These are phyloP conservation scores for Selaginella tamariscina DNA, from an alignment of 75 land plant species.

Conservation along the genomic window DNA sequence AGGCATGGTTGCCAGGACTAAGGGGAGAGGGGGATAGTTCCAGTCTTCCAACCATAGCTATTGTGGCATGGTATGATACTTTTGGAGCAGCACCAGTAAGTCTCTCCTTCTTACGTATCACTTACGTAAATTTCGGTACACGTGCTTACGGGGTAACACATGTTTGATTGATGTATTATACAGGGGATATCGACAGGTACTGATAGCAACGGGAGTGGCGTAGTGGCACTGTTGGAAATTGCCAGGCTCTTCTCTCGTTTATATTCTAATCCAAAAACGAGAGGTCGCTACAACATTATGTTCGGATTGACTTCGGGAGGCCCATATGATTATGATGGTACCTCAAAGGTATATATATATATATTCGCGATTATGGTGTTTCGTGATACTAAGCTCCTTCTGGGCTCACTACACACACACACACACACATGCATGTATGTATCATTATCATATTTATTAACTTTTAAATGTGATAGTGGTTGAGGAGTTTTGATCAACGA, in stretches of 20 bases:
- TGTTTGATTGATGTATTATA: background rate
- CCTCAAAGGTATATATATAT: constrained; percentile 47
- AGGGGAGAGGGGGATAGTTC: constrained; percentile 60
- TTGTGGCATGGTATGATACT: constrained; percentile 95
- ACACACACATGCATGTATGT: background rate
- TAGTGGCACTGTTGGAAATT: constrained; percentile 73
- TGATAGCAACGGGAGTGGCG: constrained; percentile 96
- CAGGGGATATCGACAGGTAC: constrained; percentile 84
- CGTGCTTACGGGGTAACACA: too few relatives aligned
- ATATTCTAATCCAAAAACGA: constrained; percentile 79
- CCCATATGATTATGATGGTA: constrained; percentile 96
- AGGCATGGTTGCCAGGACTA: constrained; percentile 93
- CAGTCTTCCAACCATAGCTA: constrained; percentile 91
- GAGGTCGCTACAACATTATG: constrained; percentile 80
- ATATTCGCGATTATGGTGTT: background rate
- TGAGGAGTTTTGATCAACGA: constrained; percentile 86
- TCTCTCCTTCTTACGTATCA: background rate
- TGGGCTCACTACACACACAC: background rate
- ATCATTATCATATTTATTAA: background rate
- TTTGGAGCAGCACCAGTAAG: constrained; percentile 98
- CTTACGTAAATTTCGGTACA: background rate
- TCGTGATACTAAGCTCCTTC: too few relatives aligned
- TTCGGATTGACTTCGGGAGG: constrained; percentile 96
- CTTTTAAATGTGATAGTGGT: constrained; percentile 91
- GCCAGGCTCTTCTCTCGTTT: constrained; percentile 83